Conservation (phyloP, 192 early-diverging fungal genomes). For the Backusella parvicylindrica region DNA sequence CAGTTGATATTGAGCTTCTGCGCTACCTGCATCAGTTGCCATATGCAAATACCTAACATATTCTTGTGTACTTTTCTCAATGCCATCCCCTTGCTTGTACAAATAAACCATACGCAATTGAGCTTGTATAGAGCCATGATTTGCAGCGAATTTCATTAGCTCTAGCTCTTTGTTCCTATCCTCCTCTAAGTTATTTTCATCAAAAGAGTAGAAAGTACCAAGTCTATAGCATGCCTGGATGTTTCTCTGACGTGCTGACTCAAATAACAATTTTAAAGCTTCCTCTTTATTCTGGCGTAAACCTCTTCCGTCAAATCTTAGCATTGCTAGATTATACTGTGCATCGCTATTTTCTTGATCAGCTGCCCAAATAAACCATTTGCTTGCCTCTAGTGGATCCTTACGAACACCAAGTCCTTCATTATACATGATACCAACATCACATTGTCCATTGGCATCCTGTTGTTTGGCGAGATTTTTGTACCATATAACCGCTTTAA, state of each 20-base stretch:
- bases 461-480: neutral
- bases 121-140: neutral
- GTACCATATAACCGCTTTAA: neutral
- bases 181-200: neutral
- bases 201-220: neutral
- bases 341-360: neutral
- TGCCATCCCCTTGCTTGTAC: no score
- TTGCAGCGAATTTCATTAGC: neutral
- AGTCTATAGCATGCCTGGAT: neutral
- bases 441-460: neutral
- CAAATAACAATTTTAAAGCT: neutral
- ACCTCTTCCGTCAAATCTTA: neutral
- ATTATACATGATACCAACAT: neutral
- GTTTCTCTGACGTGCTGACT: neutral
- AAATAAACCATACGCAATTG: no score
- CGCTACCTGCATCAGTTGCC: neutral
- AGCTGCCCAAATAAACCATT: neutral
- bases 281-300: neutral
- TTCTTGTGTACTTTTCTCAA: no score
- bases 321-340: neutral
- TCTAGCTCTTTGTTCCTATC: no score
- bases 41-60: neutral
- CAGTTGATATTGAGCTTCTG: neutral
- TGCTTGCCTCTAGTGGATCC: neutral
- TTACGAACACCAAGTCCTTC: neutral